Evolutionary conservation across 1,284 basidiomycete genomes (phyloP).

Genomic region (Ustilago esculenta): DNA sequence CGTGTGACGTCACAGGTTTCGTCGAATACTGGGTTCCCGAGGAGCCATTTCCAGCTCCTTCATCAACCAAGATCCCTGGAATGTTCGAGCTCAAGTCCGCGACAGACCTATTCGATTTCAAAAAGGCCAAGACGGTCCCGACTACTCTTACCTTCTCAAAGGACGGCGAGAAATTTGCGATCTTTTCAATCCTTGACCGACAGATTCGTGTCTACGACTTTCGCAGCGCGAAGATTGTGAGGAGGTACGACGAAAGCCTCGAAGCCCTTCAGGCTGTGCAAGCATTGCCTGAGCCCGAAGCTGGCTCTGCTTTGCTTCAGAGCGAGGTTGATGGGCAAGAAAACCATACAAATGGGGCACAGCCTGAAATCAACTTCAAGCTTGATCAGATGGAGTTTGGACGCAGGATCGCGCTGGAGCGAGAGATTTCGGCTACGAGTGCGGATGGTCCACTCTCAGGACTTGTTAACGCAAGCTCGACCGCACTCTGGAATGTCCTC

Average conservation of each 20-base stretch:
- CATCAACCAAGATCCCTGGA: slow-evolving; percentile 66
- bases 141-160: slow-evolving; percentile 91
- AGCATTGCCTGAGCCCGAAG: slow-evolving; percentile 10
- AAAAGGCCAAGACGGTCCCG: slow-evolving; percentile 93
- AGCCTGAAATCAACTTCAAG: slow-evolving; percentile 73
- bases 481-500: slow-evolving; percentile 72
- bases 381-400: slow-evolving; percentile 99
- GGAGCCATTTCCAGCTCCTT: slow-evolving; percentile 77
- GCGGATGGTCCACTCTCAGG: slow-evolving; percentile 70
- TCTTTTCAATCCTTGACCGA: slow-evolving; percentile 89
- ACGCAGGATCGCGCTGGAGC: slow-evolving; percentile 87
- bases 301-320: not conserved
- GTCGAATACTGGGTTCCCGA: slow-evolving; percentile 97
- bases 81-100: slow-evolving; percentile 90
- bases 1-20: slow-evolving; percentile 92
- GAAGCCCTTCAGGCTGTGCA: slow-evolving; percentile 78
- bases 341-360: not conserved
- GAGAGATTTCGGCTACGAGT: slow-evolving; percentile 83
- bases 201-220: slow-evolving; percentile 94
- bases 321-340: not conserved
- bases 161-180: slow-evolving; percentile 85
- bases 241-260: slow-evolving; percentile 94
- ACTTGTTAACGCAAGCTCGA: slow-evolving; percentile 46
- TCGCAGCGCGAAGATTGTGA: slow-evolving; percentile 84
- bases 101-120: slow-evolving; percentile 97